These are phyloP conservation scores for Euphorbia tirucalli DNA, from an alignment of 345 rosid species.

Conservation along the genomic window DNA sequence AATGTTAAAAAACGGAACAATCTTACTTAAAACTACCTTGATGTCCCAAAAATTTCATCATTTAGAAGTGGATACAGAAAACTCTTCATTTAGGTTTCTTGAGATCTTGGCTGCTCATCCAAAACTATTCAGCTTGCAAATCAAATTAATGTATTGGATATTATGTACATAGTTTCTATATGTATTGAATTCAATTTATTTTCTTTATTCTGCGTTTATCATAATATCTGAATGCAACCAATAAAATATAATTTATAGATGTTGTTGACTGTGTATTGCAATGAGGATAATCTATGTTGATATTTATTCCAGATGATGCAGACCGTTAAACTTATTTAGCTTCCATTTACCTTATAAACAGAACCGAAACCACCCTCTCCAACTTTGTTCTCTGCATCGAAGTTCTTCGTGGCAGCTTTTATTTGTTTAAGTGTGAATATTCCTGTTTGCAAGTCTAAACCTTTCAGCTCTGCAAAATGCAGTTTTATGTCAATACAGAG, in stretches of 20 bases:
- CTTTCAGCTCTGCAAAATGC: slow-evolving; percentile 26
- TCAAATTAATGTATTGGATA: background rate
- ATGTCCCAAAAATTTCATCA: background rate
- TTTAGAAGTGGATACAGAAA: background rate
- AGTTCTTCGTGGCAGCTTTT: slow-evolving; percentile 30
- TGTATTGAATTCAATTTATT: background rate
- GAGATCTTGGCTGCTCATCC: background rate
- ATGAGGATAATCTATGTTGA: background rate
- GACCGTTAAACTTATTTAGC: background rate
- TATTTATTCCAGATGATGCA: slow-evolving; percentile 1
- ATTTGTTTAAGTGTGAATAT: slow-evolving; percentile 26
- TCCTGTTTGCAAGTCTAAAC: slow-evolving; percentile 29
- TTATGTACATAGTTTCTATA: background rate
- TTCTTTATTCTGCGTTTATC: background rate
- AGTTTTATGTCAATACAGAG: slow-evolving; percentile 17
- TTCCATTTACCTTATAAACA: slow-evolving; percentile 33
- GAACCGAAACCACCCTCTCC: slow-evolving; percentile 27
- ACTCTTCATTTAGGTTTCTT: too few species aligned
- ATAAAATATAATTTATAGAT: background rate
- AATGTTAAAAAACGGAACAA: background rate
- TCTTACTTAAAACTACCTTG: background rate
- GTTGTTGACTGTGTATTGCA: background rate
- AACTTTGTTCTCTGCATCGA: slow-evolving; percentile 22
- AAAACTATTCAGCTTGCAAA: background rate
- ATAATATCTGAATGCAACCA: background rate